Base-by-base conservation (phyloP, 2,329 filamentous ascomycete genomes). In the Rhexocercosporidium sp. region DNA sequence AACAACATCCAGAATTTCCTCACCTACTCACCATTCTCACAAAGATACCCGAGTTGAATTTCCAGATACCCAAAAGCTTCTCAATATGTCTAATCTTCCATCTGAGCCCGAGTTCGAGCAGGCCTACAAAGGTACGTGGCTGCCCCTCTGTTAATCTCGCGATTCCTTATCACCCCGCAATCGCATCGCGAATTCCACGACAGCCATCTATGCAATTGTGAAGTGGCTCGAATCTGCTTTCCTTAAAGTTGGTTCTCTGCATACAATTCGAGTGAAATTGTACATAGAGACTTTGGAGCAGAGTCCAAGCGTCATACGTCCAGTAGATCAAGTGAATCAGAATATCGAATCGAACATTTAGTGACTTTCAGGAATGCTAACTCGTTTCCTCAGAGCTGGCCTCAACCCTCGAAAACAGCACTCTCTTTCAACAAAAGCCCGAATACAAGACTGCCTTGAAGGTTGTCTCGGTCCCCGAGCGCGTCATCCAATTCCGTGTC, bases 51-150 rank as follows among this genome's bases (percentile, higher is more conserved):
- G 25, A 65, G 39, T 39, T 31, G 34, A 44, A 63, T 47, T 31
- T n/a, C n/a, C 16, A 34, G 59, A 64, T 60, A 65, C 47, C 65
- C 56, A 34, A 39, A 39, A 47, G 9, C n/a, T 61, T 31, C 7
- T 62, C 65, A 73, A 66, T 68, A 96, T 96, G 92, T 92, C 94
- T 74, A 91, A 96, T 85, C 86, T 96, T 77, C 89, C 92, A 62
- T 83, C 84, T 72, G 95, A 98, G 88, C 95, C 96, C 78, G 95
- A 99, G 86, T 98, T 98, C 85, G 90, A 97, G 89, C 95, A 98
- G 88, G 95, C 95, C 78, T 97, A 97, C 89, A 93, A 94, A 81
- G 93, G 93, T 96, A 84, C 78, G 86, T 46, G 18, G 3, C 25
- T 66, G n/a, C 51, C 64, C 67, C 49, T 53, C 59, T 49, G 34